These are phyloP conservation scores for Lasiodiplodia sp. DNA, from an alignment of 2,329 filamentous ascomycete genomes.

Conservation along the genomic window DNA sequence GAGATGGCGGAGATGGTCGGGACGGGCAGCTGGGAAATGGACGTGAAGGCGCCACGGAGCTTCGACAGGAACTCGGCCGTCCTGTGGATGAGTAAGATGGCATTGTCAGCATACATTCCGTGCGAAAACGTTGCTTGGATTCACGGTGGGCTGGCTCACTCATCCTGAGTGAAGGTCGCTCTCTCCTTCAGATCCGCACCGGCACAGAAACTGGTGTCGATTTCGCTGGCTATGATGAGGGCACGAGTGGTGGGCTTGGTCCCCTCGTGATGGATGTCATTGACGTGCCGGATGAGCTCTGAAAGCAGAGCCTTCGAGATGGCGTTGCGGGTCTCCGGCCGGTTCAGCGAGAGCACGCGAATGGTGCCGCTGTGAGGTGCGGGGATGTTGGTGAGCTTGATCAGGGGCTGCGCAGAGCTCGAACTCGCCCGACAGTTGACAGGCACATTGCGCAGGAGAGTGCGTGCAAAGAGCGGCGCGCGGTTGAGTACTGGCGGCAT, in stretches of 20 bases:
- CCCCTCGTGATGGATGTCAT: constrained; percentile 69
- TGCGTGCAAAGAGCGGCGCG: constrained; percentile 12
- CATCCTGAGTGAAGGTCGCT: constrained; percentile 74
- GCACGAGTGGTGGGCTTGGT: constrained; percentile 72
- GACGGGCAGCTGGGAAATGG: constrained; percentile 77
- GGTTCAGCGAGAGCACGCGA: constrained; percentile 85
- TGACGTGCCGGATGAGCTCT: constrained; percentile 74
- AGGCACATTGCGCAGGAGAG: constrained; percentile 15
- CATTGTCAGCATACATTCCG: constrained; percentile 16
- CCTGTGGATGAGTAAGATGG: constrained; percentile 54
- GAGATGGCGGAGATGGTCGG: constrained; percentile 90
- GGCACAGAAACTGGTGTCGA: constrained; percentile 90
- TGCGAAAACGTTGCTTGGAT: constrained; percentile 15
- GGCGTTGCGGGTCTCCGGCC: constrained; percentile 85
- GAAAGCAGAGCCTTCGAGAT: constrained; percentile 81
- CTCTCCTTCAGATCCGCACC: constrained; percentile 95
- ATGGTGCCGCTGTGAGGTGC: constrained; percentile 84
- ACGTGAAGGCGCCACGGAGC: constrained; percentile 77
- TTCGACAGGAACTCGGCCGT: constrained; percentile 78
- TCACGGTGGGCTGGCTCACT: constrained; percentile 63
- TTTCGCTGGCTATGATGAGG: constrained; percentile 81
- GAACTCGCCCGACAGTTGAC: constrained; percentile 21
- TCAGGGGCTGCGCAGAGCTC: constrained; percentile 51
- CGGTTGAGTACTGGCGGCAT: constrained; percentile 24
- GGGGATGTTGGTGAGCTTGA: constrained; percentile 77